Conservation (phyloP, 345 rosid species). For the Geranium rotundifolium region DNA sequence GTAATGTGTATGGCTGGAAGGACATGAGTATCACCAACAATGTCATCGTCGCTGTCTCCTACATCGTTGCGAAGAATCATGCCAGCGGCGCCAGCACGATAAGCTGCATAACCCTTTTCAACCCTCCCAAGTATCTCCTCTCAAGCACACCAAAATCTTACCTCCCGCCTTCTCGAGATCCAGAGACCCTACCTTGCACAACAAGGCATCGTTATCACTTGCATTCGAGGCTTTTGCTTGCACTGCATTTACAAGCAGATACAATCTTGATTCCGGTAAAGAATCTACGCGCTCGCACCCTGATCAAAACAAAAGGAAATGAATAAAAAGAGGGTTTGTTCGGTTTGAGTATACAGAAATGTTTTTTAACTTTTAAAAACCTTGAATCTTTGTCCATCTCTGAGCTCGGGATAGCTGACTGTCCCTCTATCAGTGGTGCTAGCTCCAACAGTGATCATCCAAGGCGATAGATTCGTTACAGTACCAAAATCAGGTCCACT, state of each 20-base stretch:
- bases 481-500: slow-evolving; percentile 29
- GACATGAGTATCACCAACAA: slow-evolving; percentile 44
- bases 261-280: slow-evolving; percentile 19
- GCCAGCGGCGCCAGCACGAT: slow-evolving; percentile 46
- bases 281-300: slow-evolving; percentile 35
- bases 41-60: slow-evolving; percentile 27
- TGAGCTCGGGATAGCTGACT: slow-evolving; percentile 22
- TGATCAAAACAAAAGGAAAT: not conserved
- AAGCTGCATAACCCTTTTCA: slow-evolving; percentile 37
- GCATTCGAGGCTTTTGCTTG: slow-evolving; percentile 26
- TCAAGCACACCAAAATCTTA: slow-evolving; percentile 44
- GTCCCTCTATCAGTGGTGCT: slow-evolving; percentile 45
- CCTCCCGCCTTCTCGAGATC: slow-evolving; percentile 38
- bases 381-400: too few species aligned
- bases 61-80: slow-evolving; percentile 63
- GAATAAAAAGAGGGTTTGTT: too few species aligned
- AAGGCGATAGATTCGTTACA: slow-evolving; percentile 36
- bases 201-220: slow-evolving; percentile 14
- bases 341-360: too few species aligned
- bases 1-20: slow-evolving; percentile 53
- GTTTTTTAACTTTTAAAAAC: too few species aligned
- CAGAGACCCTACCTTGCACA: slow-evolving; percentile 25
- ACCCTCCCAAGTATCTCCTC: slow-evolving; percentile 31
- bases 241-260: slow-evolving; percentile 23
- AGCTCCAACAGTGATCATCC: too few species aligned